Conservation (phyloP, 2,329 filamentous ascomycete genomes). For the Diplodia sapinea region DNA sequence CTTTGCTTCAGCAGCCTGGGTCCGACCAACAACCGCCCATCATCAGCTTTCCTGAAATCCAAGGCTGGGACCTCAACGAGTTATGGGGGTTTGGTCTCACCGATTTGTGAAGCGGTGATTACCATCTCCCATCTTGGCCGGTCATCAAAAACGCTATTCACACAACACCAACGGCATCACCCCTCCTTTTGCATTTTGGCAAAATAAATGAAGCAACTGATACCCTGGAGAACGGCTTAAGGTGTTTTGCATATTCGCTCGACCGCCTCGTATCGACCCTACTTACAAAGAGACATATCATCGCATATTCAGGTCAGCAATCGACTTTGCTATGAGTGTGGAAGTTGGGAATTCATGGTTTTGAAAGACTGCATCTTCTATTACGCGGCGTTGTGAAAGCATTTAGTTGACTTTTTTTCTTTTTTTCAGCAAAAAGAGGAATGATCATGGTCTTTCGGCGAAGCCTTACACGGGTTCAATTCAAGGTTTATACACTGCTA, state of each 20-base stretch:
- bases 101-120: slow-evolving; percentile 10
- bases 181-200: not conserved
- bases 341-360: no score
- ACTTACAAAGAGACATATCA: not conserved
- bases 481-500: not conserved
- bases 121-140: not conserved
- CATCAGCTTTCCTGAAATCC: slow-evolving; percentile 27
- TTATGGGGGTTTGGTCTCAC: slow-evolving; percentile 27
- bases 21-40: slow-evolving; percentile 23
- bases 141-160: not conserved
- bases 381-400: no score
- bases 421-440: no score
- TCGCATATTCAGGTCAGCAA: not conserved
- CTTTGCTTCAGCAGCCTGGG: slow-evolving; percentile 3
- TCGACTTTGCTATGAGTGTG: no score
- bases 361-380: no score
- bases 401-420: no score
- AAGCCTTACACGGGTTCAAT: not conserved
- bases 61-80: slow-evolving; percentile 28
- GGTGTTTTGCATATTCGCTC: not conserved
- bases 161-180: not conserved
- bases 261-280: not conserved
- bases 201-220: not conserved
- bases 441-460: not conserved
- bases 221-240: not conserved